Base-by-base conservation (phyloP, 2,329 filamentous ascomycete species). In the Gaeumannomyces sp. region DNA sequence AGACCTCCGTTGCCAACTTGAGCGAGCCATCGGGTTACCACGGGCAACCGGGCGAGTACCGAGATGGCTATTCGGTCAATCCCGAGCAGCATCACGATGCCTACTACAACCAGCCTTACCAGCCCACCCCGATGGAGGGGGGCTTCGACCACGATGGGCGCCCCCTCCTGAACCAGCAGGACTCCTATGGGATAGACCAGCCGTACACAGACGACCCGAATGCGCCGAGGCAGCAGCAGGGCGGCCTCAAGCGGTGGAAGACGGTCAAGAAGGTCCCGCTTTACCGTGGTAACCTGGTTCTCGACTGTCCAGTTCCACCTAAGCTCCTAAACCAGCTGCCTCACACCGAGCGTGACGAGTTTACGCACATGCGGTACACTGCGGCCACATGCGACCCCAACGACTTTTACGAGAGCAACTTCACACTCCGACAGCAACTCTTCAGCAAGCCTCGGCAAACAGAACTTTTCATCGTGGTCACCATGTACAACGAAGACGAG, bases 401-500 rank as follows among this genome's bases (percentile, higher is more conserved):
- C 22, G 87, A 96, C 65, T 98, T 97, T 75, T 93, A 90, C 74
- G 88, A 92, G 4, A 88, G 93, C 72, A 91, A 94, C 67, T 98
- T 97, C 71, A 97, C 94, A 0, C 79, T 98, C 66, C 90, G 94
- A 68, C 94, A 98, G 77, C 89, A 87, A 73, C 85, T 98, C 29
- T 97, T 97, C 74, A 92, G 92, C 65, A 97, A 97, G 76, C 90
- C 92, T 4, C 85, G 94, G 64, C 91, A 97, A 73, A 97, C 94
- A 0, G 94, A 98, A 78, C 81, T 98, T 1, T 97, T 98, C 77
- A 97, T 98, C 72, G 94, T 93, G 45, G 87, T 98, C 64, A 98
- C 94, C 65, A 97, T 97, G 94, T 99, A 99, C 81, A 99, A 99
- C 74, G 95, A 99, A 74, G 94, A 99, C 75, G 95, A 99, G 72